Conservation (phyloP, 257 asterid species). For the Verbena officinalis region DNA sequence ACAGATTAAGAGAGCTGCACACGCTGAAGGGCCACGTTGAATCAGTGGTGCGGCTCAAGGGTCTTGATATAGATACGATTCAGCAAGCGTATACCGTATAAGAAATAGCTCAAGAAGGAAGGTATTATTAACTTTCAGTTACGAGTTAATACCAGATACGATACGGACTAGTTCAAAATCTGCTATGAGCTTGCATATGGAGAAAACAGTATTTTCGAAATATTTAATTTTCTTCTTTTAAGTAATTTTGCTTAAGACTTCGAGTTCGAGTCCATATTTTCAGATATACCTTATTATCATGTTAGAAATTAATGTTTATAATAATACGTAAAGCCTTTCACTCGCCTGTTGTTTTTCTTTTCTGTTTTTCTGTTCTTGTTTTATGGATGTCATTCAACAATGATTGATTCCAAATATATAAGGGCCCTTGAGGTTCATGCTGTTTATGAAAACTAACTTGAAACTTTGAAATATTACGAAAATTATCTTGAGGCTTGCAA, state of each 20-base stretch:
- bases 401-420: too few relatives aligned
- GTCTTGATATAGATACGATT: conserved; percentile 83
- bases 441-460: too few relatives aligned
- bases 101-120: conserved; percentile 28
- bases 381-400: too few relatives aligned
- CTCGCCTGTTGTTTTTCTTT: not conserved
- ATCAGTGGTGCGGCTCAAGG: conserved; percentile 84
- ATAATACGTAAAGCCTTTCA: conserved; percentile 30
- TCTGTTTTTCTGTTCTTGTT: not conserved
- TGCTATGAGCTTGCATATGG: not conserved
- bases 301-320: conserved; percentile 37
- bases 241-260: conserved; percentile 10
- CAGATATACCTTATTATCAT: conserved; percentile 13
- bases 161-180: not conserved
- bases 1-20: conserved; percentile 72
- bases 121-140: not conserved
- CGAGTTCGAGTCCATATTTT: conserved; percentile 22
- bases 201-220: conserved; percentile 12
- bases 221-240: not conserved
- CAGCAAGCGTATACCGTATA: conserved; percentile 86
- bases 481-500: too few relatives aligned
- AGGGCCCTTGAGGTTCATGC: too few relatives aligned
- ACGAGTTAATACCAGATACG: conserved; percentile 5
- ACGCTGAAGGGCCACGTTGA: conserved; percentile 85
- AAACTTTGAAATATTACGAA: too few relatives aligned